Evolutionary conservation across 768 basidiomycete species (phyloP), one percentile per base, ranked within the genome.

Genomic region (Boletus fagicola): DNA sequence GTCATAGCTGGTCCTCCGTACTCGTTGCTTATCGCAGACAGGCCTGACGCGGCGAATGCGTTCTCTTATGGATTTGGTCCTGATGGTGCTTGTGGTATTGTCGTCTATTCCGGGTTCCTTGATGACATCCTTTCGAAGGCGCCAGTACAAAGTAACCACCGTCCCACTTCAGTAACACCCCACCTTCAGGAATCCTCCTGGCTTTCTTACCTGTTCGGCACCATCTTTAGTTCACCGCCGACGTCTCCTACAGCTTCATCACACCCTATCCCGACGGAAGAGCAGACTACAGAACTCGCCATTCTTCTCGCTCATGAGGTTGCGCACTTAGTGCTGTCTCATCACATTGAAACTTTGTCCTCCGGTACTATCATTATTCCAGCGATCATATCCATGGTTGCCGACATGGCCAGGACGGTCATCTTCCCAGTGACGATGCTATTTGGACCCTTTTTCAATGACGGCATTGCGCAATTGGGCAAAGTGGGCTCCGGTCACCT

Each of bases 21-120:
- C 69, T 90, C 92, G 35, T 75, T 99, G 7, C 79, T 99, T 44
- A 71, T 99, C n/a, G 84, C 96, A 46, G 92, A 98, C 50, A 85
- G 87, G 58, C 87, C 92, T 1, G 87, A 91, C 57, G 78, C 85
- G 2, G 80, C 84, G 10, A 99, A 98, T 66, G 96, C 97, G 1
- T 97, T 99, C 71, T 92, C 90, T 1, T 98, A 95, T 68, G 96
- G 96, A 2, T 98, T 98, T 62, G 93, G 93, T 13, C 88, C 92
- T 3, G 85, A 94, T 65, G 90, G 92, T 38, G 92, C 87, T 0
- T 94, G 93, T 56, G 96, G 97, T 7, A 83, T 99, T 56, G 95
- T 98, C 53, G 85, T 99, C 10, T 98, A 92, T 72, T 92, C 91
- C 13, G 96, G 96, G 6, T 92, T 98, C 75, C 69, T 98, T 49